Base-by-base conservation (phyloP, 2,329 filamentous ascomycete genomes). In the Fusarium sp. region DNA sequence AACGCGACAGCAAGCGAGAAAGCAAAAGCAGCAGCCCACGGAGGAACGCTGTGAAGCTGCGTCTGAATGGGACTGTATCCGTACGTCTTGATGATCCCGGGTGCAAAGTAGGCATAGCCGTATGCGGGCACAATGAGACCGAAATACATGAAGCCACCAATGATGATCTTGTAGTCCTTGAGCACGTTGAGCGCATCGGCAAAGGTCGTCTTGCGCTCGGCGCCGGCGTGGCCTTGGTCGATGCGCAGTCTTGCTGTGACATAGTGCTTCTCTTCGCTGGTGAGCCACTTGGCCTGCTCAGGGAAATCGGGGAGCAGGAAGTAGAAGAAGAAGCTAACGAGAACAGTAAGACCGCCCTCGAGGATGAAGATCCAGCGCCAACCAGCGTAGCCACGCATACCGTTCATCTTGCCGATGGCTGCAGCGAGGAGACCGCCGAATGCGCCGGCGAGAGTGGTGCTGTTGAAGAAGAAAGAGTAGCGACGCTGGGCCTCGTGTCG, bases 391-490 rank as follows among this genome's bases (percentile, higher is more conserved):
- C 89, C 90, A 14, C 85, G 83, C 17, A 93, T 73, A 7, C 89
- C 89, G 73, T 94, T 89, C 93, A 98, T 95, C 78, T 96, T 94
- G n/a, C 94, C 94, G 72, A 98, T 97, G 0, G 92, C 95, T 3
- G 91, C 92, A 2, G 95, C 95, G 9, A 98, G 87, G 3, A 98
- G 87, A 5, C 95, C 95, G 48, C 94, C 95, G 77, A 98, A 98
- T 0, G 94, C 93, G 38, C 93, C 93, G 3, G 93, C 93, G 8
- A 96, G 85, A 1, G 92, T 93, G 2, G 93, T 95, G 34, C 89
- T 94, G 78, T 89, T 91, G 86, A 98, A 98, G 87, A 98, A 98
- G 86, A 98, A 95, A 22, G 92, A 93, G 84, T 95, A 98, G 36
- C 96, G 91, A 78, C 94, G 94, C 83, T 98, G 96, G 5, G 95